phyloP scores from a whole-genome alignment of 306 rosid genomes.

The Lathyrus aphaca region DNA sequence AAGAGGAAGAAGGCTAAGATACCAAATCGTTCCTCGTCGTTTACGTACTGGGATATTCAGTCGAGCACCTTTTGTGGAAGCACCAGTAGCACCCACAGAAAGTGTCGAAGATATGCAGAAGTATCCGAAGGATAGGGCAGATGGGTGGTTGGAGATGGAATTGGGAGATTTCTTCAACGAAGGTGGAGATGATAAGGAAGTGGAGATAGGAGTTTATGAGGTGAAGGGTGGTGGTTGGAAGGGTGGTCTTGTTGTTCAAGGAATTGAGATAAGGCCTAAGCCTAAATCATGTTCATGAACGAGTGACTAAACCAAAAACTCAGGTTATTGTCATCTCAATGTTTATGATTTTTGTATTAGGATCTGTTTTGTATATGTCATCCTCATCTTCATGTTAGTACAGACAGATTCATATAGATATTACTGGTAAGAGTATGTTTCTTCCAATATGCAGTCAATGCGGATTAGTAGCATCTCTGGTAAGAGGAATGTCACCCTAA shows the following conservation, averaged over 20 bases:
- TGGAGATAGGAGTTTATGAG: constrained; percentile 64
- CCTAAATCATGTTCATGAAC: constrained; percentile 14
- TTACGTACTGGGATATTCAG: constrained; percentile 20
- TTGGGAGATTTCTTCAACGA: constrained; percentile 65
- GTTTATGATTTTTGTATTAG: neutral
- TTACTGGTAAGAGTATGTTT: neutral
- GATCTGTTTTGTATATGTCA: constrained; percentile 4
- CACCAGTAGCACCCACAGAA: neutral
- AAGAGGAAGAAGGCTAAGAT: constrained; percentile 37
- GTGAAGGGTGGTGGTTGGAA: constrained; percentile 67
- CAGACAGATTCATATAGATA: neutral
- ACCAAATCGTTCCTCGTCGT: constrained; percentile 48
- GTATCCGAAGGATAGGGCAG: constrained; percentile 52
- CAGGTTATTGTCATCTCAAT: neutral
- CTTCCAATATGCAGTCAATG: neutral
- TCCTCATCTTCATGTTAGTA: constrained; percentile 6
- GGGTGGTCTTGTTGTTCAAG: constrained; percentile 75
- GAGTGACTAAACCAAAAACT: neutral
- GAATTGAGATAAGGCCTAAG: constrained; percentile 77
- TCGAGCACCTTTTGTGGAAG: constrained; percentile 23
- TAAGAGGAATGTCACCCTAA: neutral
- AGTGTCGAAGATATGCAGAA: neutral
- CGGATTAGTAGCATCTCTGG: neutral
- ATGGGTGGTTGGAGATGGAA: constrained; percentile 81
- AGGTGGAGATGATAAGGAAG: constrained; percentile 50